Conservation (phyloP, 73 alveolate species). For the Breviolum minutum region DNA sequence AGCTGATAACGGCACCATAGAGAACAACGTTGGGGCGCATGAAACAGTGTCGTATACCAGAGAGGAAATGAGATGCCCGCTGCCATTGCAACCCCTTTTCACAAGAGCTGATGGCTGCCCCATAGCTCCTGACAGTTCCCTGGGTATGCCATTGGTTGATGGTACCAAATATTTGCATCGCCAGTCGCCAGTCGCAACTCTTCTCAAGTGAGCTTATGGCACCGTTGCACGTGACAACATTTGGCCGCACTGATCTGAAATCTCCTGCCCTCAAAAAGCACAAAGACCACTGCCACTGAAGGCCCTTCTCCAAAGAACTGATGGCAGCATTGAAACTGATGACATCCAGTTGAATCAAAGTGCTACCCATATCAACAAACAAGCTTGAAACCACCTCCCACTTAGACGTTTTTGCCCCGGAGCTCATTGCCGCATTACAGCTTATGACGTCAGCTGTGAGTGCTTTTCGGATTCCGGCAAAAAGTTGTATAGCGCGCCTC, state of each 20-base stretch:
- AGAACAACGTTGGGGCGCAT: neutral
- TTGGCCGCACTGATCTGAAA: neutral
- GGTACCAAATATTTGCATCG: neutral
- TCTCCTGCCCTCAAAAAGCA: neutral
- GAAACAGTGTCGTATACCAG: neutral
- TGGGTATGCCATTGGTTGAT: neutral
- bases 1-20: neutral
- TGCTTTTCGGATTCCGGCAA: neutral
- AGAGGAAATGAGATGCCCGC: neutral
- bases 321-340: constrained; percentile 3
- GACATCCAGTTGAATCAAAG: neutral
- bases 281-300: neutral
- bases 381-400: neutral
- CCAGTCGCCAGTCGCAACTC: neutral
- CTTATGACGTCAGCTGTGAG: neutral
- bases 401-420: neutral
- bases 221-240: constrained; percentile 3
- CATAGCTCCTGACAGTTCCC: neutral
- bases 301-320: neutral
- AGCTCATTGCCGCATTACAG: neutral
- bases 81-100: constrained; percentile 23
- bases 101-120: neutral
- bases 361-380: neutral
- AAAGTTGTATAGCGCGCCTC: neutral
- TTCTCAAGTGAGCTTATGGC: neutral